Evolutionary conservation across 495 filamentous ascomycete species (phyloP).

Genomic region (Chaetomium tenue): DNA sequence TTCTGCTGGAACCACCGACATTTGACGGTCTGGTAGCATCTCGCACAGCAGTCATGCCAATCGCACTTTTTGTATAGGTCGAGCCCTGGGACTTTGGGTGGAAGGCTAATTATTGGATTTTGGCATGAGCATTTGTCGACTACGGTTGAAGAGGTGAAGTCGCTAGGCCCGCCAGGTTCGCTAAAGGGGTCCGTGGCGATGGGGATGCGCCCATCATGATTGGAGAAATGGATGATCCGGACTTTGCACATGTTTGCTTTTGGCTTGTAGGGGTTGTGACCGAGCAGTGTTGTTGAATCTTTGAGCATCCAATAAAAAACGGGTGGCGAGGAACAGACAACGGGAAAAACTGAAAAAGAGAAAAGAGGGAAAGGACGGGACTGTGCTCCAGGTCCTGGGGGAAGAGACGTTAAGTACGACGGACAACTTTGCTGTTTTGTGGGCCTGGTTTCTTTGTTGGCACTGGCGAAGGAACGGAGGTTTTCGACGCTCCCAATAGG

Average conservation of each 20-base stretch:
- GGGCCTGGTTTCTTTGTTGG: too few species aligned
- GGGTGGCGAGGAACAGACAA: too few species aligned
- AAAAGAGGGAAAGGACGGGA: too few species aligned
- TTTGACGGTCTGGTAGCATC: background rate
- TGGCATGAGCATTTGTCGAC: background rate
- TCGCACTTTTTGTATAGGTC: background rate
- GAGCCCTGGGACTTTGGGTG: too few species aligned
- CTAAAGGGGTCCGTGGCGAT: background rate
- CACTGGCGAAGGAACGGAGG: too few species aligned
- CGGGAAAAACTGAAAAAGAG: too few species aligned
- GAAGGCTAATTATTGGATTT: too few species aligned
- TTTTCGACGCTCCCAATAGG: too few species aligned
- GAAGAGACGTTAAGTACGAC: too few species aligned
- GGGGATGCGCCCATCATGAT: background rate
- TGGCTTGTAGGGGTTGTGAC: background rate
- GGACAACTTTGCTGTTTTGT: too few species aligned
- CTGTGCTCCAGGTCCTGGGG: too few species aligned
- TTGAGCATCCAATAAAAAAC: background rate
- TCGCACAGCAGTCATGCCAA: constrained; percentile 7
- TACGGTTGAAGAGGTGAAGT: background rate
- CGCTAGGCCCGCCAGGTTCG: too few species aligned
- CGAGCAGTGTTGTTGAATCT: background rate
- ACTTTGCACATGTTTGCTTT: constrained; percentile 13
- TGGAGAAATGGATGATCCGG: constrained; percentile 9
- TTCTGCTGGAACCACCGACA: constrained; percentile 3